Evolutionary conservation across 2,329 filamentous ascomycete genomes (phyloP), one percentile per base, ranked within the genome.

Genomic region (Colletotrichum kahawae): DNA sequence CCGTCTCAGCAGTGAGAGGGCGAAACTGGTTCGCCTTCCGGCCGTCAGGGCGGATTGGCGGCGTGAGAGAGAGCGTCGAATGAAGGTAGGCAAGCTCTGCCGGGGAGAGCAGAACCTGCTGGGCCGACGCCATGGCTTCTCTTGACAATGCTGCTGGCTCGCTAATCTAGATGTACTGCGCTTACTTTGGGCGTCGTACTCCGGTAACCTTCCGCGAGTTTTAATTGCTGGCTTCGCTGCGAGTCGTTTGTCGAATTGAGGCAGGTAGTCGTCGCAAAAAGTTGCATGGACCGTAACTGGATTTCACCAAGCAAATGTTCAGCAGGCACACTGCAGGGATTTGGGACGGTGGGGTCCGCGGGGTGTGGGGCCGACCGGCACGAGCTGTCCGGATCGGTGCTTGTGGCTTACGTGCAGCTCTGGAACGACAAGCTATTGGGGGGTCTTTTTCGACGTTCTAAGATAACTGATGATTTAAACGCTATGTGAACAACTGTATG

Each of bases 41-140:
- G 77, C 94, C 94, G 84, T 99, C 97, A 27, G 96, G 95, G 29
- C 97, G 95, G 83, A 98, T 94, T 24, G 97, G 95, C 13, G 95
- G 95, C 57, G 86, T 87, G 75, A 96, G 93, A 9, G 92, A 90
- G 81, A 99, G 95, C 7, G 96, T 96, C 78, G 91, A 92, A 89
- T 98, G 95, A 67, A 98, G 92, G 87, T 98, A 99, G 80, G 96
- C 95, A 81, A 99, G 94, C 87, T 99, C 97, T 81, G 97, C 95
- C 63, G 97, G 96, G 69, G 96, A 98, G 84, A 98, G 93, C 79
- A 95, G 93, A 81, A 92, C 91, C 85, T 92, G 91, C 81, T 92
- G 91, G 80, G 85, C 88, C 36, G 74, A 74, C 48, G 74, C 70
- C 74, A 76, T 76, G 29, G 33, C 43, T 65, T 38, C 43, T 66